A percentile compares a stretch with the other conserved stretches of the same genome.
These are phyloP conservation scores for Chlorencoelia australis DNA, from an alignment of 2,329 filamentous ascomycete species.

Conservation along the genomic window DNA sequence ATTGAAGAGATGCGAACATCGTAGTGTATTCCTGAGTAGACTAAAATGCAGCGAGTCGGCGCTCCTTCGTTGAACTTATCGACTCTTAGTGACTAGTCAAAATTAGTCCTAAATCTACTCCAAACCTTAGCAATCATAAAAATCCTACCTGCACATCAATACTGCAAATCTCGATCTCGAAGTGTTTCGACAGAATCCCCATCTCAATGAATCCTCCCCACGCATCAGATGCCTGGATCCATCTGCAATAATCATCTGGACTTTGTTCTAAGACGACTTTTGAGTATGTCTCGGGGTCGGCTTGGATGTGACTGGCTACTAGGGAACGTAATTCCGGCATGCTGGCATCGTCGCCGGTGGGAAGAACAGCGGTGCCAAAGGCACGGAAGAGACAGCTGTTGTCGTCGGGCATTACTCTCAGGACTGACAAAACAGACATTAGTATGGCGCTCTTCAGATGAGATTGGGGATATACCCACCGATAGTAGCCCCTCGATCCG, in stretches of 20 bases:
- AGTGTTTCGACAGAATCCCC: slow-evolving; percentile 72
- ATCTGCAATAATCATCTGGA: slow-evolving; percentile 67
- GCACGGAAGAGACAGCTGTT: slow-evolving; percentile 93
- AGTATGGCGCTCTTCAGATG: too few species aligned
- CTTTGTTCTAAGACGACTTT: slow-evolving; percentile 63
- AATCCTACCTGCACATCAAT: slow-evolving; percentile 59
- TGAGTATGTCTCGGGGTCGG: slow-evolving; percentile 61
- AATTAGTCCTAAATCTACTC: too few species aligned
- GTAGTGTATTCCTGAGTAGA: slow-evolving; percentile 91
- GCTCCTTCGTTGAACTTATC: slow-evolving; percentile 69
- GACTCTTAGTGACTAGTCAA: slow-evolving; percentile 45
- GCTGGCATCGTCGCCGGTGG: slow-evolving; percentile 42
- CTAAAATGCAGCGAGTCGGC: slow-evolving; percentile 60
- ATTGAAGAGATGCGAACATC: too few species aligned
- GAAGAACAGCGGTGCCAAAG: slow-evolving; percentile 68
- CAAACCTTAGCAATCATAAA: slow-evolving; percentile 14
- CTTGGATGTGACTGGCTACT: slow-evolving; percentile 69
- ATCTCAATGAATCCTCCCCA: slow-evolving; percentile 94
- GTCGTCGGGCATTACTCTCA: slow-evolving; percentile 94
- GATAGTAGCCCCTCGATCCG: slow-evolving; percentile 41
- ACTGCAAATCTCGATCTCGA: slow-evolving; percentile 75
- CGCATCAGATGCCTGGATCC: slow-evolving; percentile 68
- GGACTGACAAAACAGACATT: too few species aligned
- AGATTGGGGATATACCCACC: slow-evolving; percentile 28
- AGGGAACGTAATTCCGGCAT: slow-evolving; percentile 67